Evolutionary conservation across 2,329 filamentous ascomycete genomes (phyloP).

Genomic region (Cladosporium sp.): DNA sequence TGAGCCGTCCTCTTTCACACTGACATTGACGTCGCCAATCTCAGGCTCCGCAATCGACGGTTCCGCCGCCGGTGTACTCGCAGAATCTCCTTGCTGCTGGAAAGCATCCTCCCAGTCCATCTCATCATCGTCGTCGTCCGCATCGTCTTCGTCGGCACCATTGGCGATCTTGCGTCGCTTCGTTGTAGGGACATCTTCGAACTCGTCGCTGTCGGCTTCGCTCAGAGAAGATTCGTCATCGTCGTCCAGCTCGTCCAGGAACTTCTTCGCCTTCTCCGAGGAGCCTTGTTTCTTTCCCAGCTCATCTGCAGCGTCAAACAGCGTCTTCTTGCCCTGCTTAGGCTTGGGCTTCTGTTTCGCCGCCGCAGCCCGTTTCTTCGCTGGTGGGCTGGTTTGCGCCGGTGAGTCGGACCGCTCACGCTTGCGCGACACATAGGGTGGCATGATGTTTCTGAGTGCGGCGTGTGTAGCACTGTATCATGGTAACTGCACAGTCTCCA

Average conservation of each 20-base stretch:
- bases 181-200: slow-evolving; percentile 49
- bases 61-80: slow-evolving; percentile 15
- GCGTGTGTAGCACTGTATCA: neutral
- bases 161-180: slow-evolving; percentile 51
- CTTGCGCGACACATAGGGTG: slow-evolving; percentile 69
- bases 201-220: slow-evolving; percentile 51
- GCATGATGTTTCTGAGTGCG: slow-evolving; percentile 54
- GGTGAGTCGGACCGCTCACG: slow-evolving; percentile 57
- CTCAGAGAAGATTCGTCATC: slow-evolving; percentile 45
- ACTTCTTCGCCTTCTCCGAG: slow-evolving; percentile 38
- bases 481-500: neutral
- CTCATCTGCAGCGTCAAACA: slow-evolving; percentile 50
- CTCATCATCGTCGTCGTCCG: slow-evolving; percentile 58
- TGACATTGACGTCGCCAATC: slow-evolving; percentile 39
- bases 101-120: slow-evolving; percentile 63
- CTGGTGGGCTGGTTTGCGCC: slow-evolving; percentile 34
- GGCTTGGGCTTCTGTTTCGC: slow-evolving; percentile 27
- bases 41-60: slow-evolving; percentile 28
- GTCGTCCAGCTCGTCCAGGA: slow-evolving; percentile 42
- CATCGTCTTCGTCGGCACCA: slow-evolving; percentile 53
- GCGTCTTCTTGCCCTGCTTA: slow-evolving; percentile 38
- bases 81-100: slow-evolving; percentile 24
- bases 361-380: slow-evolving; percentile 37
- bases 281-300: slow-evolving; percentile 33
- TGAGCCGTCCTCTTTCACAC: slow-evolving; percentile 42